These are phyloP conservation scores for Solanum gracilifrons DNA, from an alignment of 257 asterid genomes.

Conservation along the genomic window DNA sequence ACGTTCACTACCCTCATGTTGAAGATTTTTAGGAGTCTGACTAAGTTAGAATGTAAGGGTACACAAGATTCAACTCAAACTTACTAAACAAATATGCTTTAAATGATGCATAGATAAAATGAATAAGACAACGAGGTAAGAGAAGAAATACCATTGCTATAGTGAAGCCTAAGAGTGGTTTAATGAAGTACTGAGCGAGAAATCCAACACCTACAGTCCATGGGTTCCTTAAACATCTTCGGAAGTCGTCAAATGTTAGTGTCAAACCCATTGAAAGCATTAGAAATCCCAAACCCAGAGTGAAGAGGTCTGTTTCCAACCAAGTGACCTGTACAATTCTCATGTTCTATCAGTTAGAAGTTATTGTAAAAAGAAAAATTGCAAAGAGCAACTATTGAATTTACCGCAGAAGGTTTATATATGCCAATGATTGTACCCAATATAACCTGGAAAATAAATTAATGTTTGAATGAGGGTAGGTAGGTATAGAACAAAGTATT, in stretches of 20 bases:
- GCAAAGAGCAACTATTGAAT: conserved; percentile 1
- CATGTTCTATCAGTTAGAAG: conserved; percentile 2
- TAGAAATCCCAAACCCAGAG: conserved; percentile 91
- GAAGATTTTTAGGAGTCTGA: not conserved
- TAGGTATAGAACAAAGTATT: not conserved
- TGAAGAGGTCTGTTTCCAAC: conserved; percentile 84
- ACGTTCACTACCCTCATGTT: not conserved
- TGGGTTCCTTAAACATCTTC: conserved; percentile 88
- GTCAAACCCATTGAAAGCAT: conserved; percentile 99
- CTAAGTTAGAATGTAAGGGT: not conserved
- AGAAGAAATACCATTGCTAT: conserved; percentile 59
- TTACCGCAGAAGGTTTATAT: conserved; percentile 79
- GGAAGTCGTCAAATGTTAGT: conserved; percentile 81
- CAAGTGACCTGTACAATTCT: conserved; percentile 69
- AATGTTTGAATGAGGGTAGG: not conserved
- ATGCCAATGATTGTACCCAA: conserved; percentile 88
- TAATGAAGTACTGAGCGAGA: conserved; percentile 79
- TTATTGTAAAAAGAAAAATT: conserved; percentile 8
- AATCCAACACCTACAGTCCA: conserved; percentile 99
- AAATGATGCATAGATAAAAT: not conserved
- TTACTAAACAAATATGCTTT: not conserved
- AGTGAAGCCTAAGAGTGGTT: conserved; percentile 78
- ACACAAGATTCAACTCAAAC: not conserved
- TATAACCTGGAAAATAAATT: conserved; percentile 55
- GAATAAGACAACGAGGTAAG: not conserved